phyloP scores from a whole-genome alignment of 1,139 yeast species.

The Zygosaccharomyces sapae region DNA sequence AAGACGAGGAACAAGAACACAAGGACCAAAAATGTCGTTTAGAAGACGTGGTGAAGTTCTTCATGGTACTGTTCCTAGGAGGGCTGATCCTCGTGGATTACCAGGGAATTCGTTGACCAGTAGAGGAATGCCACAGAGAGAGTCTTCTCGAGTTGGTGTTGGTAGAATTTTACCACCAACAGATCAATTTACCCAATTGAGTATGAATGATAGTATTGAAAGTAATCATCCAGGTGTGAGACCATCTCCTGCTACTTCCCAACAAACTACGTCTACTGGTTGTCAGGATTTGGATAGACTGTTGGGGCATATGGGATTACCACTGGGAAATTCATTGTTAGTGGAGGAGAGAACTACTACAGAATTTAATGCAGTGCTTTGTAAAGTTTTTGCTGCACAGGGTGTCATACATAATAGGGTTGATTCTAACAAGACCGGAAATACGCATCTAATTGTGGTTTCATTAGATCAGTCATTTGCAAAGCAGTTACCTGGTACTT shows the following conservation, averaged over 20 bases:
- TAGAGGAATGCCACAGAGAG: not conserved
- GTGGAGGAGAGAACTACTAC: slow-evolving; percentile 87
- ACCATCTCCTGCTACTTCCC: slow-evolving; percentile 75
- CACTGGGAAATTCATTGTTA: slow-evolving; percentile 65
- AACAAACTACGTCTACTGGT: slow-evolving; percentile 76
- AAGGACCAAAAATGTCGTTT: slow-evolving; percentile 52
- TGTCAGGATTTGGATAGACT: slow-evolving; percentile 68
- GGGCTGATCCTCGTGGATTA: slow-evolving; percentile 2
- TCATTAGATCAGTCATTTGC: slow-evolving; percentile 64
- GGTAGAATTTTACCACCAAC: slow-evolving; percentile 15
- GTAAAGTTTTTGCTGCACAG: slow-evolving; percentile 71
- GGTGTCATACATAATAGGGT: slow-evolving; percentile 69
- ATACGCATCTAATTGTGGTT: slow-evolving; percentile 63
- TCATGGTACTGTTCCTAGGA: slow-evolving; percentile 18
- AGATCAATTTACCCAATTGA: slow-evolving; percentile 13
- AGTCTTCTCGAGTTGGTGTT: slow-evolving; percentile 2
- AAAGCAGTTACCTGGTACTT: slow-evolving; percentile 72
- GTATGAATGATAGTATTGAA: slow-evolving; percentile 14
- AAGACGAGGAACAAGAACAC: not conserved
- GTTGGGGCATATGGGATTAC: slow-evolving; percentile 79
- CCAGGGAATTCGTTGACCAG: not conserved
- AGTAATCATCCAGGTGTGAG: slow-evolving; percentile 54
- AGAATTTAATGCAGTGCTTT: slow-evolving; percentile 73
- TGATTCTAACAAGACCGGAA: slow-evolving; percentile 35
- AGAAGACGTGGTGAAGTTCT: slow-evolving; percentile 62